phyloP scores from a whole-genome alignment of 106 monocot species.

The Ottelia alismoides region DNA sequence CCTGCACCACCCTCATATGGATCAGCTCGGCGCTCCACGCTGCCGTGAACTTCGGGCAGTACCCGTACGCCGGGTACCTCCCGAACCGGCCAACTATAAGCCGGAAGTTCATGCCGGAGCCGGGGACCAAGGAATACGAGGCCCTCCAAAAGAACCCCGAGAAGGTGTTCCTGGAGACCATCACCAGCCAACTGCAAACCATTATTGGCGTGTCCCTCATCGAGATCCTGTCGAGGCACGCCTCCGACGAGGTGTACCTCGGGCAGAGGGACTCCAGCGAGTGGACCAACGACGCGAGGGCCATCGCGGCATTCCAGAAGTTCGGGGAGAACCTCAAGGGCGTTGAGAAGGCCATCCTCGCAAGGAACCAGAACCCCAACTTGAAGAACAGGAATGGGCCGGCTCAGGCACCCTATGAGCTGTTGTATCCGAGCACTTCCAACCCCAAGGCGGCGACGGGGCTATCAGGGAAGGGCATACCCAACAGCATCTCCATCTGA shows the following conservation, averaged over 20 bases:
- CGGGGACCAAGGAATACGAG: conserved; percentile 28
- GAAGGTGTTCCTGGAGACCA: conserved; percentile 28
- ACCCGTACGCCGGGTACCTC: conserved; percentile 43
- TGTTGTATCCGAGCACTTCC: conserved; percentile 35
- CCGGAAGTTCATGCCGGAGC: too few species aligned
- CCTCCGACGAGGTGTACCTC: too few species aligned
- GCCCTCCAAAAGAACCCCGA: conserved; percentile 35
- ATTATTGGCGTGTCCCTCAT: conserved; percentile 29
- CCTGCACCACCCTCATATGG: conserved; percentile 59
- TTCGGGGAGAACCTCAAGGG: conserved; percentile 24
- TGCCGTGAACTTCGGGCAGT: too few species aligned
- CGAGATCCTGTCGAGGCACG: too few species aligned
- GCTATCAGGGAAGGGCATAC: conserved; percentile 21
- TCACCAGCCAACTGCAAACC: conserved; percentile 30
- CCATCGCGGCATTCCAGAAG: too few species aligned
- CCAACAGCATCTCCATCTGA: too few species aligned
- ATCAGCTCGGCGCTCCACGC: conserved; percentile 63
- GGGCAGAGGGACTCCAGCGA: conserved; percentile 24
- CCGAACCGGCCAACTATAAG: conserved; percentile 28
- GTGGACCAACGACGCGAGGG: conserved; percentile 50
- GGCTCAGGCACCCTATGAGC: conserved; percentile 28
- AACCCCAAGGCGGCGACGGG: conserved; percentile 14
- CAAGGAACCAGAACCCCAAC: conserved; percentile 20
- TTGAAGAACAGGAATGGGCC: conserved; percentile 44
- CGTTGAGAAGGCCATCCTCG: conserved; percentile 22